These are phyloP conservation scores for Crassisporium funariophilum DNA, from an alignment of 768 basidiomycete species.

Conservation along the genomic window DNA sequence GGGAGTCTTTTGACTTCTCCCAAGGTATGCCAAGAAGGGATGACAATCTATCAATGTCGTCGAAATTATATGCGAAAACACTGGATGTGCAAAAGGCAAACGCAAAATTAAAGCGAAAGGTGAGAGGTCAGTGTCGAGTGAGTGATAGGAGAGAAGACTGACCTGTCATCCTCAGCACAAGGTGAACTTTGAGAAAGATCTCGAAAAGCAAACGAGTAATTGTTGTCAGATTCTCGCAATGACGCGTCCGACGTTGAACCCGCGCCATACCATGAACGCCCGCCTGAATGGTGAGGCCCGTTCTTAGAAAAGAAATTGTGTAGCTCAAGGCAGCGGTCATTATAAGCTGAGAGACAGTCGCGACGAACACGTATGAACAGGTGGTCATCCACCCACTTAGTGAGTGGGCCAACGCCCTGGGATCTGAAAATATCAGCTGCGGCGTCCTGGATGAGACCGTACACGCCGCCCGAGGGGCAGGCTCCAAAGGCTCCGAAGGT, in stretches of 20 bases:
- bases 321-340: slow-evolving; percentile 14
- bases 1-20: slow-evolving; percentile 17
- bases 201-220: slow-evolving; percentile 15
- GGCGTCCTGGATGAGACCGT: slow-evolving; percentile 26
- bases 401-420: slow-evolving; percentile 29
- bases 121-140: too few species aligned
- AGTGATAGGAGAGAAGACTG: too few species aligned
- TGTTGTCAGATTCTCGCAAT: slow-evolving; percentile 32
- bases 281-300: neutral
- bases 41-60: slow-evolving; percentile 37
- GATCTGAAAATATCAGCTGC: slow-evolving; percentile 23
- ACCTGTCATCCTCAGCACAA: too few species aligned
- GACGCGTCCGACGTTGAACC: slow-evolving; percentile 12
- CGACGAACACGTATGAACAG: slow-evolving; percentile 27
- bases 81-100: slow-evolving; percentile 9
- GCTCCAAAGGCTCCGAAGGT: slow-evolving; percentile 26
- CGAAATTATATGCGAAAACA: slow-evolving; percentile 3
- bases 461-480: slow-evolving; percentile 17
- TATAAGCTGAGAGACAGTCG: slow-evolving; percentile 25
- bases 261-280: slow-evolving; percentile 27
- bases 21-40: slow-evolving; percentile 21
- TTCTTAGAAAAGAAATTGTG: slow-evolving; percentile 1
- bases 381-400: slow-evolving; percentile 37
- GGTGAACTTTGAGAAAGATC: slow-evolving; percentile 35
- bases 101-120: too few species aligned